Evolutionary conservation across 1,139 yeast genomes (phyloP).

Genomic region (Chernovozyma aurita): DNA sequence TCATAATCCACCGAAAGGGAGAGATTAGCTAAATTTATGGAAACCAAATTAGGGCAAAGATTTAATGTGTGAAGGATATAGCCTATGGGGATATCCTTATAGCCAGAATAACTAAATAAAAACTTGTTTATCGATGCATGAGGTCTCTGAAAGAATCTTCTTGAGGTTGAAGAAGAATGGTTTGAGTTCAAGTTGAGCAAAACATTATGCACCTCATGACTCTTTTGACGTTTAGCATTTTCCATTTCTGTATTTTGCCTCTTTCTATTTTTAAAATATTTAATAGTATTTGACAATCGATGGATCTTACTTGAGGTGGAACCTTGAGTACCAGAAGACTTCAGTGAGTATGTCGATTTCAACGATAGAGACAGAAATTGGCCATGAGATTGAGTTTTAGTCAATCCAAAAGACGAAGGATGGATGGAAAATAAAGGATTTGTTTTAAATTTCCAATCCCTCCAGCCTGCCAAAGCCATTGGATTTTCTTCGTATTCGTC

Average conservation of each 20-base stretch:
- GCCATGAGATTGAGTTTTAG: constrained; percentile 25
- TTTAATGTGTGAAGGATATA: constrained; percentile 55
- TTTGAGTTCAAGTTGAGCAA: constrained; percentile 3
- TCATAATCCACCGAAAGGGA: constrained; percentile 58
- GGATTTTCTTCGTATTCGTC: background rate
- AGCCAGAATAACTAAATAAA: constrained; percentile 50
- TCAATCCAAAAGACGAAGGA: constrained; percentile 16
- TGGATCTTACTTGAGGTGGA: constrained; percentile 16
- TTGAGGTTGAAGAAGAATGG: constrained; percentile 3
- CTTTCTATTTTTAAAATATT: constrained; percentile 20
- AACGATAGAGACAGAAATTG: constrained; percentile 17
- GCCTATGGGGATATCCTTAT: constrained; percentile 68
- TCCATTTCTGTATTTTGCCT: constrained; percentile 8
- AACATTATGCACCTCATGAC: constrained; percentile 2
- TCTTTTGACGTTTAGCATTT: constrained; percentile 7
- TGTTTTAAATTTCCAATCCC: constrained; percentile 78
- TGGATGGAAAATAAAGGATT: constrained; percentile 57
- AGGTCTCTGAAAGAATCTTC: constrained; percentile 1
- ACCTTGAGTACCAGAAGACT: constrained; percentile 1
- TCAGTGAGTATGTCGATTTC: constrained; percentile 10
- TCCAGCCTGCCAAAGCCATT: constrained; percentile 64
- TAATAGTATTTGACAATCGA: constrained; percentile 16
- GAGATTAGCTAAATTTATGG: constrained; percentile 50
- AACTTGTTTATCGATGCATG: constrained; percentile 64
- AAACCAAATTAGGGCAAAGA: constrained; percentile 52